A percentile compares a stretch with the other conserved stretches of the same genome.
Evolutionary conservation across 78 protist species (phyloP).

Genomic region (Isochrysis galbana): DNA sequence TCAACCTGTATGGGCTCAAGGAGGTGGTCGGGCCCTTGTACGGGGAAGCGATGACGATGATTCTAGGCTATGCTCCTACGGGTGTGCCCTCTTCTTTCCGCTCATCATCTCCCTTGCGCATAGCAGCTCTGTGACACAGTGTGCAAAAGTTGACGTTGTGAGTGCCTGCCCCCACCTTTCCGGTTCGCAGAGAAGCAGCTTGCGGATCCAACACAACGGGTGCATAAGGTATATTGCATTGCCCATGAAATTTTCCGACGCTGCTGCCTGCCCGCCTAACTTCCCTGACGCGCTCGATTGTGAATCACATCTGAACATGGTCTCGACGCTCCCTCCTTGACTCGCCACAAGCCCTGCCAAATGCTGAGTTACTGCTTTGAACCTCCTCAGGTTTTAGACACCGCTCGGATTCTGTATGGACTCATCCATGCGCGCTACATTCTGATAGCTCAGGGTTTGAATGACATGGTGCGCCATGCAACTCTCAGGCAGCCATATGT

Average conservation of each 20-base stretch:
- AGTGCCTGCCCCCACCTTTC: background rate
- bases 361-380: too few relatives aligned
- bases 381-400: slow-evolving; percentile 32
- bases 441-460: slow-evolving; percentile 81
- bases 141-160: too few relatives aligned
- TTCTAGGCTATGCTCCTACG: background rate
- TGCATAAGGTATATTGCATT: background rate
- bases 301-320: too few relatives aligned
- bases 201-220: slow-evolving; percentile 14
- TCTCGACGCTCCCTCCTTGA: too few relatives aligned
- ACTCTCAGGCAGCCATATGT: too few relatives aligned
- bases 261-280: too few relatives aligned
- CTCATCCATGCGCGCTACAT: slow-evolving; percentile 96
- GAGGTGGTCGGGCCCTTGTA: slow-evolving; percentile 9
- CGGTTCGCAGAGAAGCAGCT: slow-evolving; percentile 6
- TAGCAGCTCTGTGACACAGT: too few relatives aligned
- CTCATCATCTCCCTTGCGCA: background rate
- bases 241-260: too few relatives aligned
- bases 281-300: too few relatives aligned
- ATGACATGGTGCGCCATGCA: slow-evolving; percentile 81
- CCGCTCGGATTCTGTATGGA: slow-evolving; percentile 92
- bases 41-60: slow-evolving; percentile 26
- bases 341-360: too few relatives aligned
- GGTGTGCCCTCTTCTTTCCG: background rate
- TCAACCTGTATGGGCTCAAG: slow-evolving; percentile 6